Conservation (phyloP, 202 grass and related monocot species). For the Dendrocalamus latiflorus region DNA sequence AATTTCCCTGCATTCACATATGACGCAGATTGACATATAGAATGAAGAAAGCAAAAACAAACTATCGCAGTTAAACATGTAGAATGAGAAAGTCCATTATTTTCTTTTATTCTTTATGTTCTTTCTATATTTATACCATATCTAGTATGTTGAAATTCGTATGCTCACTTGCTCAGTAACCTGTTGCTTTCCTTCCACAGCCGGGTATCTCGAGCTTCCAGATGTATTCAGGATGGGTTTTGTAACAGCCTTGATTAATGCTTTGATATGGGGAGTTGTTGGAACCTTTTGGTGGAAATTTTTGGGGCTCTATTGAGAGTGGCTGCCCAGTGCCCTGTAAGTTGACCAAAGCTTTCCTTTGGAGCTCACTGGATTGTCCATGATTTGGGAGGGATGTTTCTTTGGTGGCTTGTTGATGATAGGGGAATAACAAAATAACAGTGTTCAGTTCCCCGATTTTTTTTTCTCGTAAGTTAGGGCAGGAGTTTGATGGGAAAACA, state of each 20-base stretch:
- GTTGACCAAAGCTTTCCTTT: not conserved
- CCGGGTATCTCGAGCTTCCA: conserved; percentile 83
- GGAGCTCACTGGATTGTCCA: not conserved
- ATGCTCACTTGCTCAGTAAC: not conserved
- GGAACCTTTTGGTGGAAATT: conserved; percentile 94
- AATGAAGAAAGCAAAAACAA: not conserved
- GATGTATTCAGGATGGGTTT: conserved; percentile 84
- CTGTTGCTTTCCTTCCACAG: conserved; percentile 40
- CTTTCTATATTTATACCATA: not conserved
- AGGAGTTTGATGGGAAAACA: not conserved
- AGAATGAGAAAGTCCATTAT: not conserved
- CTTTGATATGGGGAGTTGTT: conserved; percentile 68
- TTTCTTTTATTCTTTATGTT: not conserved
- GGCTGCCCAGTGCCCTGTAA: not conserved
- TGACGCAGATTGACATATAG: not conserved
- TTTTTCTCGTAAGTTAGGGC: not conserved
- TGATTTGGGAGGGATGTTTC: not conserved
- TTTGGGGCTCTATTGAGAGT: conserved; percentile 71
- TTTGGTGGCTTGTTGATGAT: not conserved
- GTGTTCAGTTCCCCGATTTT: not conserved
- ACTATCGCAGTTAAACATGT: not conserved
- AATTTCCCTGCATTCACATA: not conserved
- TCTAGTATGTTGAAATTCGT: not conserved
- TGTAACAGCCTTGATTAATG: conserved; percentile 60
- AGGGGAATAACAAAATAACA: conserved; percentile 5